Percentiles rank a stretch among this genome's conserved stretches.
These are phyloP conservation scores for Backusella westeae DNA, from an alignment of 192 early-diverging fungal genomes.

Conservation along the genomic window DNA sequence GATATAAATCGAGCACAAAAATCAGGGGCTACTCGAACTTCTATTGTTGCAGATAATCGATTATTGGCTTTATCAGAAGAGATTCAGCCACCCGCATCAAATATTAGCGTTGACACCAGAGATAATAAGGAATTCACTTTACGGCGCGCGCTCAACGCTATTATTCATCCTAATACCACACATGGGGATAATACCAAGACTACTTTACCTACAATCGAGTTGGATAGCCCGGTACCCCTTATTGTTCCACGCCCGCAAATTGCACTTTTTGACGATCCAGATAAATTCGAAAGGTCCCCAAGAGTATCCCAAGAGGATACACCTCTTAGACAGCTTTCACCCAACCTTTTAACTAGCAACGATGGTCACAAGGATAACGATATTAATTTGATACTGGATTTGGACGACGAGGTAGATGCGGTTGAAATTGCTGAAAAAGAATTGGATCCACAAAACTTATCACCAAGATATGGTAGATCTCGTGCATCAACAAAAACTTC, in stretches of 20 bases:
- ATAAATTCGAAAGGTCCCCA: background rate
- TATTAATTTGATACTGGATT: background rate
- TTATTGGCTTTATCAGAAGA: background rate
- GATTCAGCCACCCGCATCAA: background rate
- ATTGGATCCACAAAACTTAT: background rate
- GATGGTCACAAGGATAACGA: background rate
- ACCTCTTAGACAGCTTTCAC: background rate
- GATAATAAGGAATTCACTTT: background rate
- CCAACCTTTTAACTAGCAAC: background rate
- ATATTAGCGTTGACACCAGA: background rate
- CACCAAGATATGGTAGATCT: background rate
- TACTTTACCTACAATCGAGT: too few species aligned
- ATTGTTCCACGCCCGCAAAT: background rate
- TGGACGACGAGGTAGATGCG: background rate
- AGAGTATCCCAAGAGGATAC: background rate
- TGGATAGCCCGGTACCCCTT: background rate
- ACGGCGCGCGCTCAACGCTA: background rate
- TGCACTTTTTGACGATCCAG: constrained; percentile 11
- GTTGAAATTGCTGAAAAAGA: background rate
- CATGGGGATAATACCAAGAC: background rate
- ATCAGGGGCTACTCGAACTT: background rate
- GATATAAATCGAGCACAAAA: constrained; percentile 11
- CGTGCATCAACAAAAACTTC: background rate
- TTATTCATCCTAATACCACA: background rate
- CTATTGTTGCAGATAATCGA: background rate